Evolutionary conservation across 2,329 filamentous ascomycete species (phyloP).

Genomic region (Microcyclosporella mali): DNA sequence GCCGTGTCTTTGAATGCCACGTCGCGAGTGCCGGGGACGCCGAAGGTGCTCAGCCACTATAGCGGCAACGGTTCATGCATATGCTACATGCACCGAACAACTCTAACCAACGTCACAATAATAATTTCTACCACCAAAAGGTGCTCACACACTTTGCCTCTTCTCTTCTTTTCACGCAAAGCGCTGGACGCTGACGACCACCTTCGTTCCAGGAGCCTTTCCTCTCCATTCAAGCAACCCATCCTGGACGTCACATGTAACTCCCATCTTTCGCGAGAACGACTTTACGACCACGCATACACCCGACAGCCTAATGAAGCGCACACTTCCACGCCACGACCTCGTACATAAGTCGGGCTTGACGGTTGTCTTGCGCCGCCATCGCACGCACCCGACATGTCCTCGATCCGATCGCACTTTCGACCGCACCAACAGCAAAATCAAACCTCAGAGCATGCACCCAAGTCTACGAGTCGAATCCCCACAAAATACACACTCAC

Average conservation of each 20-base stretch:
- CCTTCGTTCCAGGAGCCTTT: slow-evolving; percentile 2
- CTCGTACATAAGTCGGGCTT: slow-evolving; percentile 3
- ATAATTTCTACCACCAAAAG: slow-evolving; percentile 1
- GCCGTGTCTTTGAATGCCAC: too few species aligned
- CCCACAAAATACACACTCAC: slow-evolving; percentile 14
- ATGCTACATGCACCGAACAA: neutral
- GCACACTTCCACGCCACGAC: neutral
- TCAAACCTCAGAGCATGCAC: neutral
- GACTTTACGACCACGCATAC: slow-evolving; percentile 1
- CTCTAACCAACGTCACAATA: too few species aligned
- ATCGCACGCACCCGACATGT: slow-evolving; percentile 9
- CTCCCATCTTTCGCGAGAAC: slow-evolving; percentile 5
- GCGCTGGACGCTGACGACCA: slow-evolving; percentile 13
- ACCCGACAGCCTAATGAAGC: slow-evolving; percentile 7
- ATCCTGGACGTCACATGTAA: slow-evolving; percentile 2
- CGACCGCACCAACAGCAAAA: slow-evolving; percentile 2
- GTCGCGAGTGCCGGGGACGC: too few species aligned
- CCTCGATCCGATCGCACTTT: slow-evolving; percentile 6
- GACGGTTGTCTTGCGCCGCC: slow-evolving; percentile 7
- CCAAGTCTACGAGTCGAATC: slow-evolving; percentile 18
- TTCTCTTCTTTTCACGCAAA: neutral
- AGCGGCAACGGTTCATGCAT: neutral
- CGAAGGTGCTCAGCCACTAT: too few species aligned
- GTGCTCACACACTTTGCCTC: slow-evolving; percentile 3
- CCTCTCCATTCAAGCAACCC: neutral